Conservation (phyloP, 768 basidiomycete genomes). For the Boletus rubescentipes region DNA sequence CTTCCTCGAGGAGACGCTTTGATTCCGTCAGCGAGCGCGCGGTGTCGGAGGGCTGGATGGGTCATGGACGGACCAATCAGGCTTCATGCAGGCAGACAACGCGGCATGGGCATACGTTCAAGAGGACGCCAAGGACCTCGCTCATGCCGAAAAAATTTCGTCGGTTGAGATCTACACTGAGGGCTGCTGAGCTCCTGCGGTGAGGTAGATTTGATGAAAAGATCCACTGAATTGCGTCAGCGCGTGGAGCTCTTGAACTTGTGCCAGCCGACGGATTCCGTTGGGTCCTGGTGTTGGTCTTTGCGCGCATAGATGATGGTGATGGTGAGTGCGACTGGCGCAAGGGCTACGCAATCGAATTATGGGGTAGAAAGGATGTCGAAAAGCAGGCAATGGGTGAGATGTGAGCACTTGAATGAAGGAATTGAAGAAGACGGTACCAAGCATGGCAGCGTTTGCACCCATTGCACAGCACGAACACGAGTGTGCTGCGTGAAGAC, state of each 20-base stretch:
- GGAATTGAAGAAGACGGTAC: conserved; percentile 20
- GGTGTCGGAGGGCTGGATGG: conserved; percentile 68
- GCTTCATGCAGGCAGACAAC: neutral
- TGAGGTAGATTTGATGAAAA: conserved; percentile 71
- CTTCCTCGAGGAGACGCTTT: conserved; percentile 71
- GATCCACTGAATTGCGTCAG: conserved; percentile 64
- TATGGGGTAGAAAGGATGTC: conserved; percentile 3
- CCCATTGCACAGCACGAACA: conserved; percentile 28
- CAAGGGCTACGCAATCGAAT: conserved; percentile 7
- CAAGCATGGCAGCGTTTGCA: conserved; percentile 23
- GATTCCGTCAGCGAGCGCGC: conserved; percentile 80
- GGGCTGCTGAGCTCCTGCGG: conserved; percentile 56
- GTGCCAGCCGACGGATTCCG: conserved; percentile 24
- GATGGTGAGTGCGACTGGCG: conserved; percentile 13
- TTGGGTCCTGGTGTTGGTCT: conserved; percentile 22
- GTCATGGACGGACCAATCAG: conserved; percentile 15
- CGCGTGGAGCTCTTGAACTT: conserved; percentile 30
- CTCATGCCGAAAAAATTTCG: conserved; percentile 79
- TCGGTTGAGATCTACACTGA: conserved; percentile 60
- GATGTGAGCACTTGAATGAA: conserved; percentile 13
- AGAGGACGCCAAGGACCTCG: conserved; percentile 71
- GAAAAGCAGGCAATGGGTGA: conserved; percentile 1
- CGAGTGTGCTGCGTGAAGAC: conserved; percentile 33
- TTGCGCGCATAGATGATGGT: conserved; percentile 26
- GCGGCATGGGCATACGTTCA: conserved; percentile 54